phyloP scores from a whole-genome alignment of 441 rosid species.

The Kokia cookei region DNA sequence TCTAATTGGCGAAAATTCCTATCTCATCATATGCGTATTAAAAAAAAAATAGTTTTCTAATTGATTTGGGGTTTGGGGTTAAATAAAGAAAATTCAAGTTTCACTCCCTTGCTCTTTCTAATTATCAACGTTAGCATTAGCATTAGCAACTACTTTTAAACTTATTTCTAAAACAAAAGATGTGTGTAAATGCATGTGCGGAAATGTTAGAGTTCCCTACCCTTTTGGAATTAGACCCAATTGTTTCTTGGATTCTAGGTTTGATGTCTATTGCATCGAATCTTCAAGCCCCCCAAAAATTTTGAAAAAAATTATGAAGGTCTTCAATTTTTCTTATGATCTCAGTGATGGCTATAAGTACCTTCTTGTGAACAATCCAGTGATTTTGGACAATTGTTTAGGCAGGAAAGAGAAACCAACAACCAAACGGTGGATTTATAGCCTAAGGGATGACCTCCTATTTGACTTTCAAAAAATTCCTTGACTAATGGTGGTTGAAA shows the following conservation, averaged over 20 bases:
- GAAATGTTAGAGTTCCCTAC: constrained; percentile 16
- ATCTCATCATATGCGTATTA: no score
- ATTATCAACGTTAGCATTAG: neutral
- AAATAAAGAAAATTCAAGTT: neutral
- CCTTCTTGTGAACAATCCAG: neutral
- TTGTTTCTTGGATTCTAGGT: constrained; percentile 17
- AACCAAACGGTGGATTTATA: neutral
- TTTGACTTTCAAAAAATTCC: no score
- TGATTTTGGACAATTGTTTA: neutral
- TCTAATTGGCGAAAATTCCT: no score
- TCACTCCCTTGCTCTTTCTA: neutral
- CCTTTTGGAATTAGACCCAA: constrained; percentile 27
- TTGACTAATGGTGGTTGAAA: no score
- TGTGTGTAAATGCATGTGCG: constrained; percentile 10
- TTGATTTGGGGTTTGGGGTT: no score
- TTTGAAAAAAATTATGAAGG: constrained; percentile 1
- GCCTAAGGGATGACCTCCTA: no score
- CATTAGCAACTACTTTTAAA: neutral
- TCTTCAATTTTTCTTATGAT: neutral
- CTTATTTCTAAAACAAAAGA: neutral
- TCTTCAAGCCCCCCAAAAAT: constrained; percentile 1
- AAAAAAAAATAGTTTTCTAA: no score
- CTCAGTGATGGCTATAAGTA: neutral
- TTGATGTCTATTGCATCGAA: constrained; percentile 6
- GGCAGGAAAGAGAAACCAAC: neutral